A percentile compares a stretch with the other conserved stretches of the same genome.
Conservation (phyloP, 306 rosid genomes). For the Cucurbita moschata region DNA sequence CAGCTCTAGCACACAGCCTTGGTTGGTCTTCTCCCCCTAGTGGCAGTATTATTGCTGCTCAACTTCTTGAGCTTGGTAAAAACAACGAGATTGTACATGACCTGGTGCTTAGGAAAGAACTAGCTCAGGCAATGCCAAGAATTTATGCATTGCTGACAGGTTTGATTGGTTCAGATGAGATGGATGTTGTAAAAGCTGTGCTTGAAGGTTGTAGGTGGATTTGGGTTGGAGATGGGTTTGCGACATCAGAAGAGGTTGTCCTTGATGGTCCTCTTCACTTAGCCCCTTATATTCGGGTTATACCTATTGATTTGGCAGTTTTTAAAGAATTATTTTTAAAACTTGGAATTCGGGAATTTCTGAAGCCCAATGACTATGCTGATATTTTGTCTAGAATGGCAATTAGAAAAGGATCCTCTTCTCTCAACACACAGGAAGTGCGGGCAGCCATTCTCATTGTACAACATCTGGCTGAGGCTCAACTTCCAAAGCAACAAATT, state of each 20-base stretch:
- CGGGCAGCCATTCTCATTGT: constrained; percentile 76
- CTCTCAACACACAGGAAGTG: constrained; percentile 70
- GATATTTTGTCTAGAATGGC: constrained; percentile 80
- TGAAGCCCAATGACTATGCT: constrained; percentile 60
- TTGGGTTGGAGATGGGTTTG: constrained; percentile 99
- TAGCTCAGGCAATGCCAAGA: constrained; percentile 82
- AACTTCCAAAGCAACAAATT: constrained; percentile 41
- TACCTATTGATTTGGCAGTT: constrained; percentile 87
- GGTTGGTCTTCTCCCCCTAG: constrained; percentile 90
- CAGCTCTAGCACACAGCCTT: constrained; percentile 56
- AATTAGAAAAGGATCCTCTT: constrained; percentile 55
- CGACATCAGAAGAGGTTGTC: constrained; percentile 80
- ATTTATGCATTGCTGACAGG: constrained; percentile 64
- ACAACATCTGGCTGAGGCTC: constrained; percentile 85
- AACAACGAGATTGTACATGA: constrained; percentile 75
- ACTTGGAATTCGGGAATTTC: constrained; percentile 73
- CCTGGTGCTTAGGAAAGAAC: constrained; percentile 81
- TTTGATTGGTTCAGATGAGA: constrained; percentile 79
- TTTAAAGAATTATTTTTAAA: constrained; percentile 65
- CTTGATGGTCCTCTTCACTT: constrained; percentile 88
- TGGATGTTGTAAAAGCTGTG: constrained; percentile 91
- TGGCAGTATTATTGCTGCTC: constrained; percentile 93
- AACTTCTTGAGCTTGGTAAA: constrained; percentile 90
- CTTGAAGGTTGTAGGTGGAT: constrained; percentile 95
- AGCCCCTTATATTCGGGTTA: constrained; percentile 94